Conservation (phyloP, 331 rosid genomes). For the Ulmus americana region DNA sequence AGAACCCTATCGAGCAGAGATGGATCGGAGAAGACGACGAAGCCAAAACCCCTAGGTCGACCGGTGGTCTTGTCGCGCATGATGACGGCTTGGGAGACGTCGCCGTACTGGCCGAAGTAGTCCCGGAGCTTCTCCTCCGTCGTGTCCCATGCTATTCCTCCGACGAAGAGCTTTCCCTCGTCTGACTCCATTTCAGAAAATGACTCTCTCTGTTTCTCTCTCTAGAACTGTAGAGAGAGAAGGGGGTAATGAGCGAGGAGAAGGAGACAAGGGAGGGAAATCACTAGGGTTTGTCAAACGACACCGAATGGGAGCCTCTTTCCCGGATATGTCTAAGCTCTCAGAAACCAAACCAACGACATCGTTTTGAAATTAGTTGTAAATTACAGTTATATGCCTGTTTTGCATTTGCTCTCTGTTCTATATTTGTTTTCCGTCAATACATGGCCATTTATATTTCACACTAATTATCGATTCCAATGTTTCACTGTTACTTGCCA, state of each 20-base stretch:
- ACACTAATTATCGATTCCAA: too few species aligned
- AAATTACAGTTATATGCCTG: too few species aligned
- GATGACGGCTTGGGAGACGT: conserved; percentile 44
- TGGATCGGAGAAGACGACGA: conserved; percentile 56
- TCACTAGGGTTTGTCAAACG: conserved; percentile 36
- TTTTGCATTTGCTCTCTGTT: too few species aligned
- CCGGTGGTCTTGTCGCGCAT: conserved; percentile 61
- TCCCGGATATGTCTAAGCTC: too few species aligned
- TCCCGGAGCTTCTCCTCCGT: conserved; percentile 48
- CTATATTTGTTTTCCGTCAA: too few species aligned
- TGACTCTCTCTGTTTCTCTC: conserved; percentile 22
- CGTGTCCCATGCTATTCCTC: conserved; percentile 66
- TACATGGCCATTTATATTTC: too few species aligned
- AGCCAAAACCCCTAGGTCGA: conserved; percentile 56
- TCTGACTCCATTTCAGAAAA: conserved; percentile 43
- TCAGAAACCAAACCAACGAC: too few species aligned
- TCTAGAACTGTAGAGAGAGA: conserved; percentile 12
- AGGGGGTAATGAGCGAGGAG: neutral
- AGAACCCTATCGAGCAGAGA: conserved; percentile 48
- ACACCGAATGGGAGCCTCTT: conserved; percentile 12
- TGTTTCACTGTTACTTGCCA: too few species aligned
- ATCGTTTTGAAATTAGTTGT: too few species aligned
- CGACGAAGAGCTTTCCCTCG: conserved; percentile 56
- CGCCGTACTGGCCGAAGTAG: conserved; percentile 49
- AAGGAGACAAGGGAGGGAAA: conserved; percentile 22